Base-by-base conservation (phyloP, 495 filamentous ascomycete species). In the Penicillium waksmanii region DNA sequence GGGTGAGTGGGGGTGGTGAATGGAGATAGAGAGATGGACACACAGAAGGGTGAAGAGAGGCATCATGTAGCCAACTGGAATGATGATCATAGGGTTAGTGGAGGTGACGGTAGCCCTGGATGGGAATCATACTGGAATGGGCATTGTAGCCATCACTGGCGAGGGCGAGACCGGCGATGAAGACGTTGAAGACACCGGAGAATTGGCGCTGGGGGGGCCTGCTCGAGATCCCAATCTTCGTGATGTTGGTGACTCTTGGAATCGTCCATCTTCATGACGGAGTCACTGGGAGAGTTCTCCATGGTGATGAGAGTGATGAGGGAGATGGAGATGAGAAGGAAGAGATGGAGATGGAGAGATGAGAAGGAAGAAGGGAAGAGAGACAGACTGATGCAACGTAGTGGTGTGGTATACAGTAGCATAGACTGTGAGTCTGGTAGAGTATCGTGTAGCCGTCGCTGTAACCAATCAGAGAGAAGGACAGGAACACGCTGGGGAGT, bases 81-180 rank as follows among this genome's bases (percentile, higher is more conserved):
- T 3, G 0, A n/a, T n/a, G n/a, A n/a, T n/a, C n/a, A n/a, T n/a
- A n/a, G n/a, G n/a, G n/a, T n/a, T n/a, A n/a, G n/a, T n/a, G n/a
- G n/a, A n/a, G n/a, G n/a, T n/a, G n/a, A n/a, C n/a, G n/a, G n/a
- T n/a, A n/a, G n/a, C n/a, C n/a, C n/a, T n/a, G n/a, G n/a, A n/a
- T n/a, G n/a, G n/a, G n/a, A n/a, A n/a, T 23, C 63, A 33, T 43
- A 73, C 70, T 71, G 51, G 77, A 73, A 52, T 77, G 71, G 15
- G 69, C 74, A 59, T 77, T 78, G 64, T 78, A 80, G 11, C 77
- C 77, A 66, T 80, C 77, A 33, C 68, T 71, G 62, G 77, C 74
- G 1, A 79, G 66, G 15, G 74, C 77, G 17, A 76, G 35, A 0
- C 77, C 75, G 0, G 73, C 59, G 15, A 77, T 60, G 17, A 77